Base-by-base conservation (phyloP, 2,329 filamentous ascomycete genomes). In the Fusarium poae region DNA sequence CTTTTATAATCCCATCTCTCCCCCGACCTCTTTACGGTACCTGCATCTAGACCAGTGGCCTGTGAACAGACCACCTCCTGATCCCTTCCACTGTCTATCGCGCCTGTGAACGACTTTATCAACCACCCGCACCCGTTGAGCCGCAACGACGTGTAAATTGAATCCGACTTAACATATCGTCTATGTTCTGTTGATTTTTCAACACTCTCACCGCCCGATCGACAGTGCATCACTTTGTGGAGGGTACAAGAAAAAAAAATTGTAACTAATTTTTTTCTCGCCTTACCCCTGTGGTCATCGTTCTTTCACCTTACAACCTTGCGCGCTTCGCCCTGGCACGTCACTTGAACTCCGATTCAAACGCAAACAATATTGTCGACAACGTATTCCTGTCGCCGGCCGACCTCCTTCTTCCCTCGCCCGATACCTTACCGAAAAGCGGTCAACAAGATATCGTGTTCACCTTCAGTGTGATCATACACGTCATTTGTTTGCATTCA, bases 11-110 rank as follows among this genome's bases (percentile, higher is more conserved):
- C 21, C 57, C 59, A 65, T 61, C 55, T 55, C 48, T 52, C 50
- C 59, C 61, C 62, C 67, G 52, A 75, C 72, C 63, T 61, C 61
- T 63, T 57, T 65, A 44, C 57, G 68, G 74, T 72, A 74, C 74
- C 72, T 75, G 74, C 72, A 70, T 75, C 72, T 76, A 73, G 59
- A 62, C 58, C 56, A 63, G 58, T 65, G 59, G 40, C 34, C 53
- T 66, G 71, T 67, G 74, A 75, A 75, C 73, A 75, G 73, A 75
- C 72, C 73, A 75, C 73, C 64, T 68, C 67, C 62, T 70, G 71
- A 74, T 74, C 72, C 72, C 68, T 65, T 72, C 64, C 37, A 40
- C 52, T 56, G 57, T 58, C 56, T 44, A 39, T 59, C 50, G 56
- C 49, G 32, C 48, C 57, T 67, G 44, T 67, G 49, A 61, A 73